Evolutionary conservation across 331 rosid species (phyloP).

Genomic region (Prunus yedoensis): DNA sequence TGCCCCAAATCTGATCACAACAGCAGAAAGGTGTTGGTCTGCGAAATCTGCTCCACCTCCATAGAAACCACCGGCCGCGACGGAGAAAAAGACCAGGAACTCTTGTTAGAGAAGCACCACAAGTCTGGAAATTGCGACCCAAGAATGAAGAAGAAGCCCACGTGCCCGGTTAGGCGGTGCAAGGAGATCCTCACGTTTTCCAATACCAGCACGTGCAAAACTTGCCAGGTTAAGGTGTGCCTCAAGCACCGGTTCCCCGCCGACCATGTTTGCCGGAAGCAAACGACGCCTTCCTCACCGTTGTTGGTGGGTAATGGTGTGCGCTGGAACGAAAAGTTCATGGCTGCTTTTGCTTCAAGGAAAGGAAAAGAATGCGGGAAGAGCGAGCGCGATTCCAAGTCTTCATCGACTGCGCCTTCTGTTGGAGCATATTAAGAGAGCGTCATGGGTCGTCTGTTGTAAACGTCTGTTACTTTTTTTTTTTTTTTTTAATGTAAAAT

Average conservation of each 20-base stretch:
- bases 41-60: constrained; percentile 69
- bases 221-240: constrained; percentile 69
- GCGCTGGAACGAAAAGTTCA: constrained; percentile 50
- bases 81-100: constrained; percentile 38
- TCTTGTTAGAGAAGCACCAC: constrained; percentile 48
- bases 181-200: constrained; percentile 73
- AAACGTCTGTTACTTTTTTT: too few species aligned
- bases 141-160: constrained; percentile 66
- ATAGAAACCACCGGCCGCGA: constrained; percentile 60
- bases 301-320: constrained; percentile 12
- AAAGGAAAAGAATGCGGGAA: constrained; percentile 54
- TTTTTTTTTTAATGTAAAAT: too few species aligned
- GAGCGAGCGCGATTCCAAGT: constrained; percentile 27
- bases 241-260: constrained; percentile 84
- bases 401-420: constrained; percentile 44
- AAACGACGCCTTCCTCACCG: neutral
- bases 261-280: constrained; percentile 59
- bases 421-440: constrained; percentile 47
- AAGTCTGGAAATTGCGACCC: constrained; percentile 78
- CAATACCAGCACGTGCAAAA: constrained; percentile 63
- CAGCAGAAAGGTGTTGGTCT: constrained; percentile 79
- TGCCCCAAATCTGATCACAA: constrained; percentile 71
- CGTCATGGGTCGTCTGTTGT: too few species aligned
- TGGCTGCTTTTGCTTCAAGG: constrained; percentile 60
- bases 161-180: constrained; percentile 72